Percentiles rank a stretch among this genome's conserved stretches.
Conservation (phyloP, 2,329 filamentous ascomycete species). For the Tolypocladium sp. region DNA sequence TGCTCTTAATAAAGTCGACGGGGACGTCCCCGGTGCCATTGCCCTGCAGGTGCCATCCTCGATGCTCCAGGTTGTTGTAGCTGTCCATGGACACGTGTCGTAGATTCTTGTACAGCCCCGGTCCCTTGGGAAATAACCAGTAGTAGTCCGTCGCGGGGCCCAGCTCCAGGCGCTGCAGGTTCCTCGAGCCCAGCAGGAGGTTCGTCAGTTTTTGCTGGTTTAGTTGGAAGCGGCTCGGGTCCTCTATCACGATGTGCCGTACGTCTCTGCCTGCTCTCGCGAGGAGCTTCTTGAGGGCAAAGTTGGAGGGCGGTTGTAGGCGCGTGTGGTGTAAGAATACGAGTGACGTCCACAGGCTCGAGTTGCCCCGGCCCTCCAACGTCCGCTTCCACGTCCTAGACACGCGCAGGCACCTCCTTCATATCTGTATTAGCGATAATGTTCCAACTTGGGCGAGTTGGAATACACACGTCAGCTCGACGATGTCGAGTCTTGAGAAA, state of each 20-base stretch:
- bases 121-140: slow-evolving; percentile 1
- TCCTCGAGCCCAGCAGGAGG: slow-evolving; percentile 15
- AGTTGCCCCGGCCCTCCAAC: slow-evolving; percentile 18
- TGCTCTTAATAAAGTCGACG: slow-evolving; percentile 7
- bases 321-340: slow-evolving; percentile 10
- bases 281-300: slow-evolving; percentile 17
- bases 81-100: slow-evolving; percentile 5
- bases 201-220: slow-evolving; percentile 17
- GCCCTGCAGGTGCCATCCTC: slow-evolving; percentile 1
- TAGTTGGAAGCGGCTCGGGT: slow-evolving; percentile 16
- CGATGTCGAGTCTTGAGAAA: slow-evolving; percentile 23
- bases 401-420: slow-evolving; percentile 21
- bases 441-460: background rate
- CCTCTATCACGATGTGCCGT: slow-evolving; percentile 17
- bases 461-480: slow-evolving; percentile 16
- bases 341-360: slow-evolving; percentile 21
- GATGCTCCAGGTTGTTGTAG: slow-evolving; percentile 3
- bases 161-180: slow-evolving; percentile 18
- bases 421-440: background rate
- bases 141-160: slow-evolving; percentile 1
- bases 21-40: slow-evolving; percentile 2
- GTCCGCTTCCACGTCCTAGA: slow-evolving; percentile 21
- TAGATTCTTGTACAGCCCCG: slow-evolving; percentile 5
- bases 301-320: background rate
- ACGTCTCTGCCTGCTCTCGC: slow-evolving; percentile 19